Percentiles rank a stretch among this genome's conserved stretches.
Conservation (phyloP, 148 eudicot species). For the Persicaria maculosa region DNA sequence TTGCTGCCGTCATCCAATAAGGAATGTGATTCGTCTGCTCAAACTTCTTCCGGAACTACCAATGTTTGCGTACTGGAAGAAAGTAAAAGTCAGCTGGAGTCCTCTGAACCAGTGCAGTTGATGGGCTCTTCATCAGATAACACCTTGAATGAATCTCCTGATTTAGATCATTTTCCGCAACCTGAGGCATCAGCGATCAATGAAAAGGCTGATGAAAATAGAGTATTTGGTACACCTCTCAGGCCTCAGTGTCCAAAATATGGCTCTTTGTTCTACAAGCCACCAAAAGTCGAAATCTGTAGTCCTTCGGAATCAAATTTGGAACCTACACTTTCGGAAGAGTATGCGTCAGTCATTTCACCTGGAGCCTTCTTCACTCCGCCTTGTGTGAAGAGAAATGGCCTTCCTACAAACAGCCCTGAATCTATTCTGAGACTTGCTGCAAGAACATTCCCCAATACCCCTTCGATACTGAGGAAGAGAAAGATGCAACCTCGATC, state of each 20-base stretch:
- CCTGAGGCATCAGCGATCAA: conserved; percentile 23
- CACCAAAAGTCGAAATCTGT: conserved; percentile 38
- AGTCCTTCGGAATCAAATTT: conserved; percentile 29
- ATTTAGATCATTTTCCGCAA: conserved; percentile 27
- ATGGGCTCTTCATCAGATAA: conserved; percentile 21
- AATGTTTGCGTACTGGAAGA: conserved; percentile 35
- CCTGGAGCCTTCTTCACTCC: conserved; percentile 56
- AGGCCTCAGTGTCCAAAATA: conserved; percentile 27
- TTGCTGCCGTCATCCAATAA: conserved; percentile 29
- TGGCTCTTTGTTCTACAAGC: conserved; percentile 52
- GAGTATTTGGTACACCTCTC: conserved; percentile 25
- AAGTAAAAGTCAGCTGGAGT: conserved; percentile 29
- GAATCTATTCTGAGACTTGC: conserved; percentile 76
- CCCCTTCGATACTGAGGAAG: conserved; percentile 86
- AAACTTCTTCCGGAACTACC: conserved; percentile 52
- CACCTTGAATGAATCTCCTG: conserved; percentile 36
- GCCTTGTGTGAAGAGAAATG: conserved; percentile 51
- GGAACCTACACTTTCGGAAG: conserved; percentile 22
- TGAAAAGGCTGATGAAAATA: conserved; percentile 24
- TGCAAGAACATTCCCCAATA: conserved; percentile 69
- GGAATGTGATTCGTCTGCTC: conserved; percentile 49
- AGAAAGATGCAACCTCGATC: conserved; percentile 42
- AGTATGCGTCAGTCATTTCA: conserved; percentile 29
- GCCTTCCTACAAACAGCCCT: conserved; percentile 39
- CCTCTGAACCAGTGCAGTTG: conserved; percentile 24